Evolutionary conservation across 2,329 filamentous ascomycete species (phyloP).

Genomic region (Sclerotinia glacialis): DNA sequence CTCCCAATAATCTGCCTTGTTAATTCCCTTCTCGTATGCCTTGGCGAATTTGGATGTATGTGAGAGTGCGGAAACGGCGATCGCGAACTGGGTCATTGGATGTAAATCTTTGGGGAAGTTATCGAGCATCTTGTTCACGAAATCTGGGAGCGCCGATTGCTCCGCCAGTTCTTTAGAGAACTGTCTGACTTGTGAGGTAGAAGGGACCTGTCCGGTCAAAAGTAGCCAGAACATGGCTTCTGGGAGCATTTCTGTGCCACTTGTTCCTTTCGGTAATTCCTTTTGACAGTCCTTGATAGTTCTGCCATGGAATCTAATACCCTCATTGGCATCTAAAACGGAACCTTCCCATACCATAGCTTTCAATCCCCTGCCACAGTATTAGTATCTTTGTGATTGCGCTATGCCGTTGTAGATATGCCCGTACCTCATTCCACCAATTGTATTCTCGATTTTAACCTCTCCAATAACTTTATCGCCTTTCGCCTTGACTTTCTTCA

Average conservation of each 20-base stretch:
- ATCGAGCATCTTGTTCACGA: constrained; percentile 85
- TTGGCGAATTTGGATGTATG: constrained; percentile 92
- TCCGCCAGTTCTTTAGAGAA: constrained; percentile 86
- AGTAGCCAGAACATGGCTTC: constrained; percentile 99
- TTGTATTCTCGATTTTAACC: constrained; percentile 88
- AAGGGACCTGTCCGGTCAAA: constrained; percentile 87
- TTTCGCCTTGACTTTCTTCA: constrained; percentile 90
- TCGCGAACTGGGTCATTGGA: constrained; percentile 97
- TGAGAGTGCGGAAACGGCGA: constrained; percentile 92
- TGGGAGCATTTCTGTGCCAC: constrained; percentile 94
- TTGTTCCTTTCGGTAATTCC: constrained; percentile 86
- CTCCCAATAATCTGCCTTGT: constrained; percentile 99
- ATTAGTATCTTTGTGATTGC: constrained; percentile 25
- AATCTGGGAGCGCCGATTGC: constrained; percentile 76
- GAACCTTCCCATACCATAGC: constrained; percentile 99
- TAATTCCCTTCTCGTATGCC: constrained; percentile 84
- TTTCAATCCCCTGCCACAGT: constrained; percentile 68
- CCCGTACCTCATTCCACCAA: constrained; percentile 83
- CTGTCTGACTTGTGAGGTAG: constrained; percentile 72
- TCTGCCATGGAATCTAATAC: constrained; percentile 95
- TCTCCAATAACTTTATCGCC: constrained; percentile 81
- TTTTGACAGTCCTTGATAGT: constrained; percentile 98
- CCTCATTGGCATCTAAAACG: constrained; percentile 92
- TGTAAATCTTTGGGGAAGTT: constrained; percentile 86
- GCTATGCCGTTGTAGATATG: background rate